Conservation (phyloP, 257 asterid species). For the Przewalskia tangutica region DNA sequence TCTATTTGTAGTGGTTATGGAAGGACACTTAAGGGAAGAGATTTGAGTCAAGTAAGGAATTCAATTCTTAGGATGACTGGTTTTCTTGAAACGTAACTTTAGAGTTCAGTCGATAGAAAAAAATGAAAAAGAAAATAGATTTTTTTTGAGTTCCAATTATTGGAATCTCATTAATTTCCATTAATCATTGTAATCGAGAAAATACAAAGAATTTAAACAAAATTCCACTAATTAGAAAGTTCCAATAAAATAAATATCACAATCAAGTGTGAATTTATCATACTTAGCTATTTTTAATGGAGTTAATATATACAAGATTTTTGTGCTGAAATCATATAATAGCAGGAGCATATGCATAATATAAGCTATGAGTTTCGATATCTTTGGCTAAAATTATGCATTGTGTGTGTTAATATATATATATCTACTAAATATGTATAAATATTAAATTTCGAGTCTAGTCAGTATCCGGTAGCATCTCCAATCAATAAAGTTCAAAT, state of each 20-base stretch:
- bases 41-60: constrained; percentile 68
- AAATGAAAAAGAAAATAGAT: not conserved
- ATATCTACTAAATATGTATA: not conserved
- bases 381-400: no score
- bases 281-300: no score
- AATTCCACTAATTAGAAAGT: constrained; percentile 5
- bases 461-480: no score
- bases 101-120: not conserved
- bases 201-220: not conserved
- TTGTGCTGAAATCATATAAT: no score
- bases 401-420: no score
- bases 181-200: constrained; percentile 9
- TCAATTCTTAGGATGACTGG: constrained; percentile 82
- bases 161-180: not conserved
- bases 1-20: constrained; percentile 81
- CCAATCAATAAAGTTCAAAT: no score
- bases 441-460: not conserved
- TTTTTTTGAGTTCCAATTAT: constrained; percentile 6
- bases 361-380: no score
- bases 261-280: no score
- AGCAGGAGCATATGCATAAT: no score
- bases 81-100: constrained; percentile 55
- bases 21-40: constrained; percentile 79
- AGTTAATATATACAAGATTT: no score
- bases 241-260: not conserved